Percentiles rank a stretch among this genome's conserved stretches.
phyloP scores from a whole-genome alignment of 2,329 filamentous ascomycete genomes.

The Paramyrothecium roridum region DNA sequence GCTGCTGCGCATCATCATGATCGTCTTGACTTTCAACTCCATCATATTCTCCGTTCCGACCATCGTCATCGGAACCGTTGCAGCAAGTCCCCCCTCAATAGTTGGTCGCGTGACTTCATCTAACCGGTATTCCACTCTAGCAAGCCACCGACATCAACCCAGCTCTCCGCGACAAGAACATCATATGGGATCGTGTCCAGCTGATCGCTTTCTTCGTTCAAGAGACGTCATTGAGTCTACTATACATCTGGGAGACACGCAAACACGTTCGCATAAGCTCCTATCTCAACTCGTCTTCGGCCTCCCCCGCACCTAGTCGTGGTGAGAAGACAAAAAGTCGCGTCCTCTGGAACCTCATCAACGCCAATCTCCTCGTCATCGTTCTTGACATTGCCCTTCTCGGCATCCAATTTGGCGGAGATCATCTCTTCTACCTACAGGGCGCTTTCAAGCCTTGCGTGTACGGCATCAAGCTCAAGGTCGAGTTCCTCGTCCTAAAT shows the following conservation, averaged over 20 bases:
- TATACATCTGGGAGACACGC: constrained; percentile 38
- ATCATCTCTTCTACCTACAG: constrained; percentile 22
- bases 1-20: constrained; percentile 44
- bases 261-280: constrained; percentile 8
- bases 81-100: constrained; percentile 28
- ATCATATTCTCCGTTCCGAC: constrained; percentile 51
- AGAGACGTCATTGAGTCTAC: constrained; percentile 45
- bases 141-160: constrained; percentile 22
- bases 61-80: constrained; percentile 49
- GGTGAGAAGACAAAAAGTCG: constrained; percentile 25
- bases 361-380: constrained; percentile 36
- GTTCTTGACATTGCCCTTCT: constrained; percentile 33
- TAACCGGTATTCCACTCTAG: constrained; percentile 6
- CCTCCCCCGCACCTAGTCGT: constrained; percentile 41
- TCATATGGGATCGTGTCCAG: constrained; percentile 47
- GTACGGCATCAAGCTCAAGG: constrained; percentile 29
- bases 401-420: constrained; percentile 19
- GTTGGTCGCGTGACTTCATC: not conserved
- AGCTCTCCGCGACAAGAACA: constrained; percentile 20
- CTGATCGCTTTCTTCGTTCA: constrained; percentile 51
- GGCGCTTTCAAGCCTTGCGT: constrained; percentile 24
- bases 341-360: constrained; percentile 31
- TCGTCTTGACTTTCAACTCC: constrained; percentile 53
- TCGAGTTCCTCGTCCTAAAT: constrained; percentile 29
- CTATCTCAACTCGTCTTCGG: constrained; percentile 3